Percentiles rank a stretch among this genome's conserved stretches.
phyloP scores from a whole-genome alignment of 164 flowering plant species.

The grape (Vitis vinifera) region DNA sequence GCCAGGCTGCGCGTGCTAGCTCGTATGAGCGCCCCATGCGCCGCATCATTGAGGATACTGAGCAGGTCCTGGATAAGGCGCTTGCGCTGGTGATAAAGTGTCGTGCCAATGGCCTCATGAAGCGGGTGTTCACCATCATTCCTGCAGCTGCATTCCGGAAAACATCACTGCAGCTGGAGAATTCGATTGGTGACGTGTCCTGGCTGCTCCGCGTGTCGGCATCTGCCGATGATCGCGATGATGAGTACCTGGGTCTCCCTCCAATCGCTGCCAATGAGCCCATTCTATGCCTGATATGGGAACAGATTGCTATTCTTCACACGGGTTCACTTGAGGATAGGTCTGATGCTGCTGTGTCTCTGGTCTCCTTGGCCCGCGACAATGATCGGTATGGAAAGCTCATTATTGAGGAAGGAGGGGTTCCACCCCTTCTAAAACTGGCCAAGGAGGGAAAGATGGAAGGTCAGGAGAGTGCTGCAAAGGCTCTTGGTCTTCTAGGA shows the following conservation, averaged over 20 bases:
- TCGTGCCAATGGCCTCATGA: conserved; percentile 54
- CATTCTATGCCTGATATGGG: conserved; percentile 86
- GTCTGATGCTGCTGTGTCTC: conserved; percentile 75
- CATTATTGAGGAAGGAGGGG: conserved; percentile 86
- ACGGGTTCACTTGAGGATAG: conserved; percentile 56
- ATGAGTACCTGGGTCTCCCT: conserved; percentile 77
- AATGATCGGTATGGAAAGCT: conserved; percentile 74
- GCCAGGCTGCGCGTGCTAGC: conserved; percentile 78
- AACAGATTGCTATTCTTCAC: conserved; percentile 69
- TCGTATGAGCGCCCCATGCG: conserved; percentile 87
- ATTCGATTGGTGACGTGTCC: conserved; percentile 79
- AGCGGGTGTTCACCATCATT: conserved; percentile 76
- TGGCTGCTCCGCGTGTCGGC: conserved; percentile 91
- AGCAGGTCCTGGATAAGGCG: conserved; percentile 77
- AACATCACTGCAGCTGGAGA: conserved; percentile 62
- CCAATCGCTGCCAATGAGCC: conserved; percentile 93
- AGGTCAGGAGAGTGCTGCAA: conserved; percentile 80
- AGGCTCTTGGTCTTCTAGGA: conserved; percentile 72
- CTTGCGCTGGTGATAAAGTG: conserved; percentile 63
- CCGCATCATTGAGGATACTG: conserved; percentile 80
- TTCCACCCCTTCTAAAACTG: conserved; percentile 59
- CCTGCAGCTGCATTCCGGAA: conserved; percentile 74
- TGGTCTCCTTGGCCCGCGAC: conserved; percentile 78
- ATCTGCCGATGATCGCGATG: conserved; percentile 49
- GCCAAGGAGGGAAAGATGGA: conserved; percentile 69